Evolutionary conservation across 495 filamentous ascomycete species (phyloP), one percentile per base, ranked within the genome.

Genomic region (Peziza echinospora): DNA sequence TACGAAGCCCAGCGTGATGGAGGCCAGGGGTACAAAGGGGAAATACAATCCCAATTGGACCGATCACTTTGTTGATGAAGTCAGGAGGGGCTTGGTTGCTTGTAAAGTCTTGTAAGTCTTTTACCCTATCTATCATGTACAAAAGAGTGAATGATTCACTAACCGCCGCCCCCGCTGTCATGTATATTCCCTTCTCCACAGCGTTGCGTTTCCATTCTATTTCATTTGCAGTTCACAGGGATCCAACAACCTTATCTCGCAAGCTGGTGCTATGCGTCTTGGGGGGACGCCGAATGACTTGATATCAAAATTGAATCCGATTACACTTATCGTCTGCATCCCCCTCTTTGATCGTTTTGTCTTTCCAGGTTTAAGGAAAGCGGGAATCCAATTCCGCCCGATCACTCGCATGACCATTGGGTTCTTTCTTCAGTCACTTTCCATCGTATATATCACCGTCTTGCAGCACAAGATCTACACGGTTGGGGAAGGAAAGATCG

Each of bases 201-300:
- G n/a, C n/a, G n/a, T n/a, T n/a, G n/a, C n/a, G n/a, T 74, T 64
- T 37, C 71, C 70, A 0, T 62, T 73, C 22, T 75, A 67, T 52
- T 75, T 68, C 69, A 56, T 67, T 16, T 54, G 58, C 16, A 66
- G 65, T 49, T 64, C 64, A 54, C 63, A 67, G 47, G 59, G 67
- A 25, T 60, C 54, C 41, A 78, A 76, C 67, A 85, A 83, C 63
- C 62, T 86, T n/a, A 74, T 71, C 26, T 80, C 76, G 8, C 80
- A 82, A 60, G 82, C 81, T 2, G 73, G 73, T 5, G 75, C 72
- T 5, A 80, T 87, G 78, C 52, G 64, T 6, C 68, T 82, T 10
- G 69, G 71, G 42, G 77, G 78, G 10, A 70, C 83, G 0, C 82
- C 82, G 44, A 83, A 86, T 63, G 82, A 89, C 55, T 68, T 86